Evolutionary conservation across 768 basidiomycete genomes (phyloP), one percentile per base, ranked within the genome.

Genomic region (Mycena haematopus): DNA sequence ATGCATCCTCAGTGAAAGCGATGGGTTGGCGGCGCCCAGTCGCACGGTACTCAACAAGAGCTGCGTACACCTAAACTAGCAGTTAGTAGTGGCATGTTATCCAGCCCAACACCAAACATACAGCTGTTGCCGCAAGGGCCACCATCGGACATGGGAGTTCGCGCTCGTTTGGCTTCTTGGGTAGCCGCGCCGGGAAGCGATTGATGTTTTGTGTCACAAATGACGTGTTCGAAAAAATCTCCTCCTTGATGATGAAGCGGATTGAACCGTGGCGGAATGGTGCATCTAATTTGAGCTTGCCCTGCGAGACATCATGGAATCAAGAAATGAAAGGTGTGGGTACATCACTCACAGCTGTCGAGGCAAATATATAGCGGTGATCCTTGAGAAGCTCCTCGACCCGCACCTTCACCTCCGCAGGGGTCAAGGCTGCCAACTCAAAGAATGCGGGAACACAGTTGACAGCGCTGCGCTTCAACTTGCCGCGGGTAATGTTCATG

Each of bases 101-200:
- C 13, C 9, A 35, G 14, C 7, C 17, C 5, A 29, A 38, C 11
- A 14, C 7, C 33, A 35, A 35, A 49, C 45, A 17, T 14, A 60
- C 59, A 17, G 45, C 52, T 3, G 59, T 60, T 14, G 52, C 52
- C 6, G 17, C 44, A 2, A 60, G 31, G 5, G 59, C 42, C 0
- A 60, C 52, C 59, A 60, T 60, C 10, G 59, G 15, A n/a, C 54
- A 52, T 1, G 58, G 27, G 3, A 59, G 22, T 42, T 59, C 59
- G 24, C 52, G 59, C 24, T 27, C 13, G 0, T 2, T n/a, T 10
- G 59, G 59, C 4, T 60, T 38, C 44, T 38, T 24, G 4, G 15
- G 0, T 22, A 25, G 9, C 1, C 14, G 36, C 31, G 59, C 52
- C 6, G 59, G 59, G 52, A 60, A 55, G 33, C 24, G 52, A 35